A percentile compares a stretch with the other conserved stretches of the same genome.
These are phyloP conservation scores for Microsporum audouinii DNA, from an alignment of 2,329 filamentous ascomycete species.

Conservation along the genomic window DNA sequence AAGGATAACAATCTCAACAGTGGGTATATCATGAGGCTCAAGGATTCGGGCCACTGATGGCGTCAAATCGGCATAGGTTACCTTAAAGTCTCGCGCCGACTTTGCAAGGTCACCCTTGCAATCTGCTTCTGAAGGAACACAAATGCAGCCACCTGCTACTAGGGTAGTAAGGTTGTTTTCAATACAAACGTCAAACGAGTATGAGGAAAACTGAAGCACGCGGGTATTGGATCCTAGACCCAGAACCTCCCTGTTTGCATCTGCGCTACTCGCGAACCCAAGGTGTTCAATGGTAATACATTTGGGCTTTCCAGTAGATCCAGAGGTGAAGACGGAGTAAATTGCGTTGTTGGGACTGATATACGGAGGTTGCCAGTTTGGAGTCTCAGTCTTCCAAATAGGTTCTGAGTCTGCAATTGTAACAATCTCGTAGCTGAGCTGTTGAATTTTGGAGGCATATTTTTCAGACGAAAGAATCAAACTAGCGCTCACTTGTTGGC, in stretches of 20 bases:
- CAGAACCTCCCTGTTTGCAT: conserved; percentile 36
- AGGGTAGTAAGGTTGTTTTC: conserved; percentile 60
- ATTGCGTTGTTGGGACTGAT: conserved; percentile 34
- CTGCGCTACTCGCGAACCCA: conserved; percentile 38
- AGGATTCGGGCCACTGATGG: conserved; percentile 40
- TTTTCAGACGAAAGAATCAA: conserved; percentile 4
- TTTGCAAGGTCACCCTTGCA: conserved; percentile 29
- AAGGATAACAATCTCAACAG: conserved; percentile 27
- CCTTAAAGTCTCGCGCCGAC: not conserved
- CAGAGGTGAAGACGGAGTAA: conserved; percentile 39
- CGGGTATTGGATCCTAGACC: conserved; percentile 29
- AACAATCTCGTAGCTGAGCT: not conserved
- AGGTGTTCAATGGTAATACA: conserved; percentile 13
- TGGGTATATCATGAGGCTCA: conserved; percentile 26
- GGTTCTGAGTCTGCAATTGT: not conserved
- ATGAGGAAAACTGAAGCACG: conserved; percentile 71
- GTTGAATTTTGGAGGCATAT: not conserved
- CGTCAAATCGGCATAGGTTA: conserved; percentile 45
- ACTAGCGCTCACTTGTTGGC: not conserved
- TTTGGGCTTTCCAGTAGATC: conserved; percentile 15
- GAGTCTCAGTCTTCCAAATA: not conserved
- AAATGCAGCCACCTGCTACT: conserved; percentile 31
- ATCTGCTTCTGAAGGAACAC: conserved; percentile 32
- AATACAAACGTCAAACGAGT: conserved; percentile 79
- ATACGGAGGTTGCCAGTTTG: conserved; percentile 37